Evolutionary conservation across 2,329 filamentous ascomycete genomes (phyloP).

Genomic region (Xylaria sp.): DNA sequence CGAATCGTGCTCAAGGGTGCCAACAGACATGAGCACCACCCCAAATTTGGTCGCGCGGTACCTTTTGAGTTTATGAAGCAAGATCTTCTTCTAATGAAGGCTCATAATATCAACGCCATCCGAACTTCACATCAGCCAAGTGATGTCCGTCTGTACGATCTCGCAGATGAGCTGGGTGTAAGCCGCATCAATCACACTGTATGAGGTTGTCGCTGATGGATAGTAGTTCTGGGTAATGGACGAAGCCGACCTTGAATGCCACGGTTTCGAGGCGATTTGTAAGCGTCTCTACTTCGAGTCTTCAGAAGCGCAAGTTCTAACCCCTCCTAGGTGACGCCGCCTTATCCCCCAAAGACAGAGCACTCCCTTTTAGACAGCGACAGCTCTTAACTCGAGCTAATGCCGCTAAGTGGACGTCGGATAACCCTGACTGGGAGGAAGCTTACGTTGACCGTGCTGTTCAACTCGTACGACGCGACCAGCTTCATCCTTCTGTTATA

Average conservation of each 20-base stretch:
- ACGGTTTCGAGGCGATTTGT: slow-evolving; percentile 50
- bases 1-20: slow-evolving; percentile 67
- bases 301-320: slow-evolving; percentile 24
- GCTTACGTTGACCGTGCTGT: slow-evolving; percentile 73
- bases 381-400: slow-evolving; percentile 49
- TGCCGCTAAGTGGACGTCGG: slow-evolving; percentile 61
- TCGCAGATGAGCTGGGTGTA: slow-evolving; percentile 63
- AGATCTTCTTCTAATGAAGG: slow-evolving; percentile 69
- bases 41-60: slow-evolving; percentile 63
- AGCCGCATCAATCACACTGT: background rate
- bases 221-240: slow-evolving; percentile 65
- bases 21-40: slow-evolving; percentile 72
- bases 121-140: slow-evolving; percentile 67
- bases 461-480: slow-evolving; percentile 71
- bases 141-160: slow-evolving; percentile 62
- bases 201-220: slow-evolving; percentile 22
- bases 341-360: slow-evolving; percentile 43
- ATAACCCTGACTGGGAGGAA: slow-evolving; percentile 66
- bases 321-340: slow-evolving; percentile 43
- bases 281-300: background rate
- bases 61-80: slow-evolving; percentile 63
- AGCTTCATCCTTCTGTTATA: slow-evolving; percentile 71
- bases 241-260: slow-evolving; percentile 56
- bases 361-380: slow-evolving; percentile 46
- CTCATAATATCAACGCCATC: slow-evolving; percentile 70